phyloP scores from a whole-genome alignment of 345 rosid species.

The Streptanthus diversifolius region DNA sequence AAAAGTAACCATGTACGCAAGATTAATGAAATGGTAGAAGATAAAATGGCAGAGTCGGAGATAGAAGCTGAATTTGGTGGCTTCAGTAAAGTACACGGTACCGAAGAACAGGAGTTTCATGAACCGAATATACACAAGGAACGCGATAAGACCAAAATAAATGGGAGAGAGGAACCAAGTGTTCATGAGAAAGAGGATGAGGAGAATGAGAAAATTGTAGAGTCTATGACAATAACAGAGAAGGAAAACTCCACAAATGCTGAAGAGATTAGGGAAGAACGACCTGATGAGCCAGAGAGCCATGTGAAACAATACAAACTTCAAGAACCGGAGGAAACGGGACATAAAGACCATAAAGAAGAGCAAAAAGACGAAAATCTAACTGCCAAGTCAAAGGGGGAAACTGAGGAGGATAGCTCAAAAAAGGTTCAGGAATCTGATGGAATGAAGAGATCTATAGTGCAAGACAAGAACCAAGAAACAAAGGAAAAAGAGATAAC shows the following conservation, averaged over 20 bases:
- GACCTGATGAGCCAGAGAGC: neutral
- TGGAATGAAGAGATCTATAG: too few relatives aligned
- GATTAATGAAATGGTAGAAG: neutral
- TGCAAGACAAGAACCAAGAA: too few relatives aligned
- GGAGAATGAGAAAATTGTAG: neutral
- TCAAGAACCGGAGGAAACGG: constrained; percentile 9
- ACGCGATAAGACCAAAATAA: neutral
- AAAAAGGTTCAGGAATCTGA: neutral
- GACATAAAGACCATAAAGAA: neutral
- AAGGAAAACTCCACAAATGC: neutral
- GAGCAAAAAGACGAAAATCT: neutral
- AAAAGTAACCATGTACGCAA: neutral
- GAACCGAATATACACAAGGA: constrained; percentile 16
- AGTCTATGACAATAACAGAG: neutral
- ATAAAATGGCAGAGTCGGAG: neutral
- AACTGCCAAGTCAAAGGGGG: neutral
- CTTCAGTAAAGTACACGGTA: neutral
- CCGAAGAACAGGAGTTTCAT: neutral
- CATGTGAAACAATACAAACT: neutral
- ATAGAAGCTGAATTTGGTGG: neutral
- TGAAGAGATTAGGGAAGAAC: constrained; percentile 3
- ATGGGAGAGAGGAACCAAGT: neutral
- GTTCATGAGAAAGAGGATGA: neutral
- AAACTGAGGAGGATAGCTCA: neutral
- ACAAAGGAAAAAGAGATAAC: too few relatives aligned